phyloP scores from a whole-genome alignment of 2,329 filamentous ascomycete species.

The Epichloe sp. region DNA sequence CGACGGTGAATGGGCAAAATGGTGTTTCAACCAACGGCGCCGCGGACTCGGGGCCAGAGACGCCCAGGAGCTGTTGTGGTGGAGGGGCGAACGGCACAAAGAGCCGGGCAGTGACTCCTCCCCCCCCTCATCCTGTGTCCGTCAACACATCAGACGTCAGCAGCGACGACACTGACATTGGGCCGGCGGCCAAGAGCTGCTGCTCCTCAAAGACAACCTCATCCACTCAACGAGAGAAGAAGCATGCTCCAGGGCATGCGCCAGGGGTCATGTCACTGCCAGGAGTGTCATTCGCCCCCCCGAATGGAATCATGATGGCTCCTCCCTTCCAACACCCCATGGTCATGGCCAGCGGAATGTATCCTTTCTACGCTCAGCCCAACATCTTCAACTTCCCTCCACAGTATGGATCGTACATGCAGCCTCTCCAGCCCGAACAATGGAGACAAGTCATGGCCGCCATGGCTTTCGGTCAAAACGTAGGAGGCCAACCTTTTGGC shows the following conservation, averaged over 20 bases:
- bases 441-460: slow-evolving; percentile 35
- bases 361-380: slow-evolving; percentile 28
- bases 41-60: neutral
- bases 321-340: slow-evolving; percentile 21
- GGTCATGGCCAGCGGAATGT: slow-evolving; percentile 25
- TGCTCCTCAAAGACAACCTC: slow-evolving; percentile 14
- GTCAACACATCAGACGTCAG: slow-evolving; percentile 7
- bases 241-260: slow-evolving; percentile 10
- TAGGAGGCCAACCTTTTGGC: slow-evolving; percentile 9
- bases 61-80: slow-evolving; percentile 13
- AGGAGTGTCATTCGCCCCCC: slow-evolving; percentile 9
- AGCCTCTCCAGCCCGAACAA: slow-evolving; percentile 40
- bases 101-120: neutral
- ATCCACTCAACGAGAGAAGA: slow-evolving; percentile 10
- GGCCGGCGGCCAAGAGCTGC: slow-evolving; percentile 15
- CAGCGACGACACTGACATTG: neutral
- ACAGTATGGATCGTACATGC: slow-evolving; percentile 40
- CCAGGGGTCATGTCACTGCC: slow-evolving; percentile 10
- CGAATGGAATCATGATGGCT: slow-evolving; percentile 20
- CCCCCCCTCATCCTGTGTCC: neutral
- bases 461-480: slow-evolving; percentile 10
- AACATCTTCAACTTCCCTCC: slow-evolving; percentile 40
- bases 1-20: slow-evolving; percentile 10
- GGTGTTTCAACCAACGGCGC: slow-evolving; percentile 11
- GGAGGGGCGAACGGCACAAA: slow-evolving; percentile 6